Percentiles rank a stretch among this genome's conserved stretches.
Evolutionary conservation across 2,329 filamentous ascomycete genomes (phyloP).

Genomic region (Fusarium sororula): DNA sequence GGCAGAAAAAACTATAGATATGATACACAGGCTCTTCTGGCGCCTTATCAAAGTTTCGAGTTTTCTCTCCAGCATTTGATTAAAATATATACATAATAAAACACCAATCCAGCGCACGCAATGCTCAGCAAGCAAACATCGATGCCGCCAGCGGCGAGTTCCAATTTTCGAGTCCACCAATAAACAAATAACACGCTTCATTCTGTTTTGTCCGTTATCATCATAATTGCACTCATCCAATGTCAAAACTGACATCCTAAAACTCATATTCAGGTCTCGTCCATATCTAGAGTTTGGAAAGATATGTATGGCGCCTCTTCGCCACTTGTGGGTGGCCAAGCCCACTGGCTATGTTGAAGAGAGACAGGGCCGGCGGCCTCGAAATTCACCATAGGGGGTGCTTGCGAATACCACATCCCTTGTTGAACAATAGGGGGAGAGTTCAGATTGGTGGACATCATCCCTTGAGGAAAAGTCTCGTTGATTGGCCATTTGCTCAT

Average conservation of each 20-base stretch:
- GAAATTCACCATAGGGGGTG: slow-evolving; percentile 44
- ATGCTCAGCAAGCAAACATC: not conserved
- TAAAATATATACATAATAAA: not conserved
- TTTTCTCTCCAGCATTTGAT: not conserved
- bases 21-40: not conserved
- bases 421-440: slow-evolving; percentile 29
- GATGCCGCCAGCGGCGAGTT: not conserved
- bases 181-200: not conserved
- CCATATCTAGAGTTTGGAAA: slow-evolving; percentile 33
- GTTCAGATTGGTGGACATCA: slow-evolving; percentile 33
- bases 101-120: not conserved
- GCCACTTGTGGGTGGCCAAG: slow-evolving; percentile 39
- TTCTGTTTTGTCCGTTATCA: not conserved
- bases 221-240: not conserved
- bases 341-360: slow-evolving; percentile 40
- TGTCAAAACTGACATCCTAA: not conserved
- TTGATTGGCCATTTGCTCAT: slow-evolving; percentile 40
- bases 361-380: slow-evolving; percentile 39
- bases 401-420: slow-evolving; percentile 44
- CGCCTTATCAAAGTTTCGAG: not conserved
- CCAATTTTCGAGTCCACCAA: not conserved
- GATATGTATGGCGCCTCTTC: slow-evolving; percentile 29
- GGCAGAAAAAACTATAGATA: not conserved
- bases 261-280: slow-evolving; percentile 9
- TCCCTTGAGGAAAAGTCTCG: slow-evolving; percentile 36